Evolutionary conservation across 345 rosid species (phyloP), one percentile per base, ranked within the genome.

Genomic region (Arabis hirsuta): DNA sequence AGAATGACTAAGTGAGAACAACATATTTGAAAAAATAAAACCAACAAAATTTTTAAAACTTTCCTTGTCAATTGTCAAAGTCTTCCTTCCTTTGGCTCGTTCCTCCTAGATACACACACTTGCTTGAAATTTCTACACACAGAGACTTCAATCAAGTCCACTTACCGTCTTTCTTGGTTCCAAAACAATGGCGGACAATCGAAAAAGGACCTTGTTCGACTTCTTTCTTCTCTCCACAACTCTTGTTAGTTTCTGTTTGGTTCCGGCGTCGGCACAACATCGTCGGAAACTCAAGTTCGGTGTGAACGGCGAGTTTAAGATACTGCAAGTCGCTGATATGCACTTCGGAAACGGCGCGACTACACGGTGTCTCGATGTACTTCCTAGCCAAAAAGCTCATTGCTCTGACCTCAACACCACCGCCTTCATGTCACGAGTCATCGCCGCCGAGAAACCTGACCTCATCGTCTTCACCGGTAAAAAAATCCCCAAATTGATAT

Each of bases 401-500:
- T 90, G 96, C 84, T 87, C 96, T 19, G 97, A 91, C 78, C 87
- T 89, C 85, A 95, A 91, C 84, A 91, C 97, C 75, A 81, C 93
- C 52, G 72, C 80, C 73, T 95, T 95, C 67, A 34, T 91, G 72
- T 45, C 73, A 4, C 85, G 96, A 68, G 70, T 91, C 84, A 95
- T 95, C 56, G 72, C 70, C 45, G 96, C 95, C 27, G 97, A 95
- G 80, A 87, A 85, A n/a, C 99, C 99, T 53, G 70, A 91, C 76
- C 80, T 95, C 55, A 86, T 95, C 68, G 93, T 95, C 65, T 95
- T 95, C 84, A 89, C 96, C 2, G 99, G 96, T 94, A 82, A 53
- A n/a, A 16, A 22, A 22, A 13, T 4, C 16, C 45, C 41, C 41
- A 14, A 26, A 5, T 26, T 44, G 0, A 16, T 16, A 16, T 16